Evolutionary conservation across 495 filamentous ascomycete species (phyloP), one percentile per base, ranked within the genome.

Genomic region (Penicillium bovifimosum): DNA sequence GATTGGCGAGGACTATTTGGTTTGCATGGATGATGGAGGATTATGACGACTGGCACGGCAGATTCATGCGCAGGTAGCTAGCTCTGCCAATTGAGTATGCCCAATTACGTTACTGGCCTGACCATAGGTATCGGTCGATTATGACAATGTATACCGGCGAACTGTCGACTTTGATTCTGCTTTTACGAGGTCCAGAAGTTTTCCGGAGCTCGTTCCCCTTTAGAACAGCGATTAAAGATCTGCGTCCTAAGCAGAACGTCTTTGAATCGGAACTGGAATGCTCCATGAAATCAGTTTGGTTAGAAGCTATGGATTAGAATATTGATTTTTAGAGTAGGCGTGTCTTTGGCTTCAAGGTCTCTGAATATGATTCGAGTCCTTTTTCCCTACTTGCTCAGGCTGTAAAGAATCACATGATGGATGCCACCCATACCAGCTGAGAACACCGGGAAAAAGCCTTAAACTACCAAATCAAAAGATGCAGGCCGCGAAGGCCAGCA

Each of bases 401-500:
- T 4, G 20, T 4, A 24, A 24, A 4, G 20, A 2, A 24, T 1
- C 4, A 36, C 13, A 6, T 36, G 1, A 36, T 16, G 16, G 6
- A 8, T 24, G 20, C n/a, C n/a, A 24, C 2, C 20, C 20, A 24
- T 24, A 24, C 20, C 20, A 2, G 20, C 4, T 24, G 2, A 24
- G 20, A 24, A 24, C 4, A 24, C 20, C 4, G 4, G 4, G 4
- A 24, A 24, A 2, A 24, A 24, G 20, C 20, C 20, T 24, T 24
- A 24, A 29, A 17, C 7, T 16, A 9, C 27, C 39, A 9, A 13
- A 34, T 55, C 43, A 64, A 29, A 58, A 31, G 9, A 56, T 26
- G 28, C 27, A 58, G 28, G 24, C 41, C 39, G 49, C 52, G 5
- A 55, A n/a, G 16, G 53, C 52, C 40, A 62, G 44, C 14, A 62